Conservation (phyloP, 352 stramenopile species). For the Pythium folliculosum region DNA sequence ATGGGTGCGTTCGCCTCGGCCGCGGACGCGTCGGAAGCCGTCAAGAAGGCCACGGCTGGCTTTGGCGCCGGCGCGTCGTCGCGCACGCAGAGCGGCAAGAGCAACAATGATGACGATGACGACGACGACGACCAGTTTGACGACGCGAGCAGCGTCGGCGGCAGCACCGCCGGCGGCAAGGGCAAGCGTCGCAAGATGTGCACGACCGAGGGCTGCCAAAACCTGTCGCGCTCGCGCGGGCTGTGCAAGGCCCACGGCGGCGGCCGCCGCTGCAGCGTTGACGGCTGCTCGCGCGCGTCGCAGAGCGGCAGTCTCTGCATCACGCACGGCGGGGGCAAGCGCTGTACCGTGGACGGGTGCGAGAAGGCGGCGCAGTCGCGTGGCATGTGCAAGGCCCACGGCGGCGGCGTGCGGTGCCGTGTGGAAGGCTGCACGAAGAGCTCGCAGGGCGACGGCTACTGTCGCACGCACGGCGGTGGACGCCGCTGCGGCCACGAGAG, state of each 20-base stretch:
- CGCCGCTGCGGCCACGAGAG: slow-evolving; percentile 69
- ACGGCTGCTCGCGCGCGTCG: slow-evolving; percentile 75
- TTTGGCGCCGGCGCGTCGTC: neutral
- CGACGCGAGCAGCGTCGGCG: slow-evolving; percentile 25
- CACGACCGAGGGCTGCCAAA: slow-evolving; percentile 70
- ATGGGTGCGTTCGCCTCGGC: slow-evolving; percentile 24
- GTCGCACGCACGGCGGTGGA: slow-evolving; percentile 73
- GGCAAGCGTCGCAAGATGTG: slow-evolving; percentile 84
- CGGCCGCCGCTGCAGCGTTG: slow-evolving; percentile 73
- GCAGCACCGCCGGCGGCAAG: slow-evolving; percentile 31
- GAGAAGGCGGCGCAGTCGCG: slow-evolving; percentile 77
- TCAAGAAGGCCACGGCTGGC: neutral
- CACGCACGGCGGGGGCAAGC: slow-evolving; percentile 81
- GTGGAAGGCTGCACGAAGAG: slow-evolving; percentile 84
- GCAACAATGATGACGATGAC: slow-evolving; percentile 12
- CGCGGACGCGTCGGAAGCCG: neutral
- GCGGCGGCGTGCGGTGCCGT: slow-evolving; percentile 77
- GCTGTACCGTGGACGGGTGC: slow-evolving; percentile 78
- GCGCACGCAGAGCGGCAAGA: neutral
- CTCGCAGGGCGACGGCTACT: slow-evolving; percentile 84
- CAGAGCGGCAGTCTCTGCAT: slow-evolving; percentile 85
- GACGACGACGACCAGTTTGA: slow-evolving; percentile 31
- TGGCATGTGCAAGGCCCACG: slow-evolving; percentile 86
- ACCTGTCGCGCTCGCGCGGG: slow-evolving; percentile 73
- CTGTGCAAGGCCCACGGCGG: slow-evolving; percentile 81